Base-by-base conservation (phyloP, 2,329 filamentous ascomycete species). In the Fusarium concolor region DNA sequence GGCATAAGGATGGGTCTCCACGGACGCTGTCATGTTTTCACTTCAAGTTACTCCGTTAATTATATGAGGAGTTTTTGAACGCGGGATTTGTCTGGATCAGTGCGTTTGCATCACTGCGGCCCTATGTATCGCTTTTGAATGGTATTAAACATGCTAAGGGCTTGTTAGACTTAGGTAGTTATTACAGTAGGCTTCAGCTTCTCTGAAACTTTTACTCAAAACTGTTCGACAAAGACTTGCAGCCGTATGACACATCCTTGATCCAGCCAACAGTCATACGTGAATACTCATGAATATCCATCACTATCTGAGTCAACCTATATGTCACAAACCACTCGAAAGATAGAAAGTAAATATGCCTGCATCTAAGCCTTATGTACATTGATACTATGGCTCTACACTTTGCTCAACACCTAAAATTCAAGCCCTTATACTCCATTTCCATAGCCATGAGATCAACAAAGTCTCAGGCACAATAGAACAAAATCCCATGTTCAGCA, bases 341-440 rank as follows among this genome's bases (percentile, higher is more conserved):
- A 35, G 3, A 35, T 35, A 4, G 31, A 35, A 17, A 9, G 15
- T 17, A 10, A n/a, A 35, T n/a, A 10, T 33, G 14, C 6, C 17
- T n/a, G 31, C 15, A 31, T 31, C n/a, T 12, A 15, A 28, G 20
- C 26, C 35, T 29, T 22, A 11, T 38, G 18, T 43, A 26, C 31
- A 37, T 35, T 10, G 10, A n/a, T 35, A 15, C 26, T 26, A 42
- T 51, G n/a, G n/a, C 20, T 55, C 17, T 50, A 65, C 54, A 10
- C 37, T 24, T n/a, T 46, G 20, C 42, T 39, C 12, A 61, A 39
- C 35, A 64, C 15, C 39, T 9, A 6, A 31, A 31, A 18, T 20
- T n/a, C 37, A 43, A 50, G 4, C 37, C 59, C n/a, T 35, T 42
- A 10, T 73, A 71, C 68, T 61, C 71, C 71, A 50, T 35, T 47